Evolutionary conservation across 495 filamentous ascomycete species (phyloP).

Genomic region (Neurospora sp.): DNA sequence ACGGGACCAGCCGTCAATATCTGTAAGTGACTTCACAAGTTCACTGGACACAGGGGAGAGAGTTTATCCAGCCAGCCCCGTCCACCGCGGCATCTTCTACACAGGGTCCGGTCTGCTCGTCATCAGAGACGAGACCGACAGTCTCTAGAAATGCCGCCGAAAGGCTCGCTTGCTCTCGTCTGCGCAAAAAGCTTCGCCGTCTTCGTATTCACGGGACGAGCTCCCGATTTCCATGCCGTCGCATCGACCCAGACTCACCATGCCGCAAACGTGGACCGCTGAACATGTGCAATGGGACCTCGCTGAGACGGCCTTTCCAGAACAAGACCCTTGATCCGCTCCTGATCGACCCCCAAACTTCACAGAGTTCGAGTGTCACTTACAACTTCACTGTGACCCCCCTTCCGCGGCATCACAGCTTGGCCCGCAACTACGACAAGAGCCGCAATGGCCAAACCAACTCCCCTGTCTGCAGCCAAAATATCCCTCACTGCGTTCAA

Average conservation of each 20-base stretch:
- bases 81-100: not conserved
- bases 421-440: slow-evolving; percentile 1
- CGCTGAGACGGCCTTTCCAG: not conserved
- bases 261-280: not conserved
- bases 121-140: not conserved
- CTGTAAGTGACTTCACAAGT: not conserved
- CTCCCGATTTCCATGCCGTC: slow-evolving; percentile 9
- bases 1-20: not conserved
- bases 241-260: slow-evolving; percentile 6
- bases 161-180: not conserved
- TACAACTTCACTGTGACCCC: not conserved
- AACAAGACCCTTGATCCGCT: not conserved
- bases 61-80: not conserved
- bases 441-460: slow-evolving; percentile 19
- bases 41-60: not conserved
- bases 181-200: not conserved
- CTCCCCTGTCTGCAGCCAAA: slow-evolving; percentile 17
- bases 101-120: not conserved
- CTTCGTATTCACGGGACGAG: slow-evolving; percentile 15
- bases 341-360: not conserved
- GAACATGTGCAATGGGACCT: not conserved
- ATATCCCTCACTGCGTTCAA: slow-evolving; percentile 28
- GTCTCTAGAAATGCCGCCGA: not conserved
- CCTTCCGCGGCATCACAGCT: not conserved
- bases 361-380: not conserved